Evolutionary conservation across 352 stramenopile species (phyloP).

Genomic region (Saprolegnia diclina): DNA sequence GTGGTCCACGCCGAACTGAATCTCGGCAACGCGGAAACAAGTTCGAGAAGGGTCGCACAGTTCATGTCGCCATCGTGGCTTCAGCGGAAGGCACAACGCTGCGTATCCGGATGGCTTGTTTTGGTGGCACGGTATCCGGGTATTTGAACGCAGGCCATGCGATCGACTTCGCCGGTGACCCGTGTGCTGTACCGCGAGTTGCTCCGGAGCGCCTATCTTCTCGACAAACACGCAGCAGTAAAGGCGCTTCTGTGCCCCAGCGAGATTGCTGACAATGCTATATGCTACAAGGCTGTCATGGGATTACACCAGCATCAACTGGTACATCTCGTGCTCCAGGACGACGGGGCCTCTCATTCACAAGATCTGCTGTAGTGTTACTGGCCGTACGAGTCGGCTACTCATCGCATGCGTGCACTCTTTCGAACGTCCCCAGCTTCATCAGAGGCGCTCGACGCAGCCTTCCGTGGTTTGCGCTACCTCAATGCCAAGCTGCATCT

Average conservation of each 20-base stretch:
- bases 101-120: neutral
- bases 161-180: constrained; percentile 40
- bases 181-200: constrained; percentile 68
- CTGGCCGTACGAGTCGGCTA: constrained; percentile 36
- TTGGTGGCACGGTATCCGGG: neutral
- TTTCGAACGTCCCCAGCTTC: constrained; percentile 34
- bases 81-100: no score
- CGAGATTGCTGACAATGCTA: constrained; percentile 6
- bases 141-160: neutral
- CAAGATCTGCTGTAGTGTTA: constrained; percentile 60
- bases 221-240: constrained; percentile 54
- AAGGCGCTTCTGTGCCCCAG: constrained; percentile 59
- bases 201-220: constrained; percentile 40
- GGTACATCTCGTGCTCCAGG: constrained; percentile 29
- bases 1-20: no score
- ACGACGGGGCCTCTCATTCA: constrained; percentile 48
- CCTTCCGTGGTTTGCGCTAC: constrained; percentile 19
- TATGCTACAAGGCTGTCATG: constrained; percentile 6
- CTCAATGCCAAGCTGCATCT: constrained; percentile 19
- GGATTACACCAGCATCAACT: constrained; percentile 40
- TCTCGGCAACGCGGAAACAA: no score
- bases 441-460: constrained; percentile 9
- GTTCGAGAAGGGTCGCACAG: no score
- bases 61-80: no score
- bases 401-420: constrained; percentile 29